Evolutionary conservation across 345 rosid species (phyloP).

Genomic region (Pelargonium nanum): DNA sequence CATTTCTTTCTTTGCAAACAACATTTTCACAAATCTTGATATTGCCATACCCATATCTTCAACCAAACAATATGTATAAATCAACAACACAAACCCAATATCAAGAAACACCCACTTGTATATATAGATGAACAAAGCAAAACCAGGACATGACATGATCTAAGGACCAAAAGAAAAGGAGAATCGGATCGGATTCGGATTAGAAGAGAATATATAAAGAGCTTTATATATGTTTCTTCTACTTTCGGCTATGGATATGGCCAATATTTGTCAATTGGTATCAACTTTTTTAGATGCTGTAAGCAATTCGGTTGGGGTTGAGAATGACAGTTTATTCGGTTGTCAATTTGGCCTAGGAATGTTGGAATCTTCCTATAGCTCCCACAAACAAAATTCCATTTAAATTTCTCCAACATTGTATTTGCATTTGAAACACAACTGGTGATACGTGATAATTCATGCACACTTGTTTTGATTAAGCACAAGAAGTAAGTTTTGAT

Average conservation of each 20-base stretch:
- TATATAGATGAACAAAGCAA: too few relatives aligned
- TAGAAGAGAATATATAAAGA: conserved; percentile 22
- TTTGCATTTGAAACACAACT: too few relatives aligned
- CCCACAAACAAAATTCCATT: too few relatives aligned
- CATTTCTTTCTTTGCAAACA: conserved; percentile 60
- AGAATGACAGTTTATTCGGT: background rate
- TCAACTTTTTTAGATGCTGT: too few relatives aligned
- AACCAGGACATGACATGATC: background rate
- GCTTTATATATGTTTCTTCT: background rate
- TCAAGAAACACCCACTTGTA: background rate
- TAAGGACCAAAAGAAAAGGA: conserved; percentile 7
- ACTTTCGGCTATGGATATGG: too few relatives aligned
- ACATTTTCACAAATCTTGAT: conserved; percentile 33
- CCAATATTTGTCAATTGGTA: too few relatives aligned
- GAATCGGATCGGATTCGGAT: conserved; percentile 27
- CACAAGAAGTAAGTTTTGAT: too few relatives aligned
- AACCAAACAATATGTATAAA: background rate
- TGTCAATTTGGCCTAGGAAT: background rate
- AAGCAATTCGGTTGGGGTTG: too few relatives aligned
- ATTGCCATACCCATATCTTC: conserved; percentile 36
- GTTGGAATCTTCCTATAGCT: too few relatives aligned
- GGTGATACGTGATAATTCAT: too few relatives aligned
- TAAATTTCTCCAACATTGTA: too few relatives aligned
- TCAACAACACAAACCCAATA: background rate
- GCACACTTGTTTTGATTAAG: too few relatives aligned